Evolutionary conservation across 177 flowering plant species (phyloP), one percentile per base, ranked within the genome.

Genomic region (Vitis hybrid): DNA sequence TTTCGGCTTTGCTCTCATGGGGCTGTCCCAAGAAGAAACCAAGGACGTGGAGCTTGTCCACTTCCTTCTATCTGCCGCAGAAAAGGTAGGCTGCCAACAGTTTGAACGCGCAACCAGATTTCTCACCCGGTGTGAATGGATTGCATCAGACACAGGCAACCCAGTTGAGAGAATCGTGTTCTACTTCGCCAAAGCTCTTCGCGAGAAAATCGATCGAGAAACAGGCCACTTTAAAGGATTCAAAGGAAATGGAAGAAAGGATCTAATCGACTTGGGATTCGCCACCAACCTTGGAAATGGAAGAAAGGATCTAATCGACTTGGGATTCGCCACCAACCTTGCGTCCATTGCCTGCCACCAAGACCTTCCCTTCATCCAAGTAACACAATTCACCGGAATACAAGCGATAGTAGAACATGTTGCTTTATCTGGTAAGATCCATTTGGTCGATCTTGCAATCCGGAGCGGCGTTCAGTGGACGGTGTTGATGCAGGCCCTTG

Each of bases 1-100:
- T 48, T 82, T 69, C 51, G 83, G 79, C 3, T 71, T 65, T 16
- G 76, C 72, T 18, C 70, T 88, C 15, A 69, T 76, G 1, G 81
- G 82, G 14, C 80, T 88, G 19, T 74, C 84, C 13, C 72, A 68
- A 0, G 85, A 85, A 19, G 90, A 87, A 57, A 68, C 57, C 10
- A 72, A 68, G 65, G 86, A 83, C 10, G 83, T 87, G 2, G 89
- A 88, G 21, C 79, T 90, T 1, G 84, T 77, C 10, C 84, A 81
- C 31, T 65, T 77, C 45, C 89, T 90, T 60, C 79, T 90, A 2
- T 79, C 88, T 3, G 83, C 92, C 2, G 89, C 89, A 4, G 90
- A 88, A 78, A 82, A 75, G 29, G 75, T 84, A 14, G 80, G 78
- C 53, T 68, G 62, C 53, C 71, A 78, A 26, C 86, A 87, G 72